phyloP scores from a whole-genome alignment of 2,329 filamentous ascomycete species.

The Penicillium thymicola region DNA sequence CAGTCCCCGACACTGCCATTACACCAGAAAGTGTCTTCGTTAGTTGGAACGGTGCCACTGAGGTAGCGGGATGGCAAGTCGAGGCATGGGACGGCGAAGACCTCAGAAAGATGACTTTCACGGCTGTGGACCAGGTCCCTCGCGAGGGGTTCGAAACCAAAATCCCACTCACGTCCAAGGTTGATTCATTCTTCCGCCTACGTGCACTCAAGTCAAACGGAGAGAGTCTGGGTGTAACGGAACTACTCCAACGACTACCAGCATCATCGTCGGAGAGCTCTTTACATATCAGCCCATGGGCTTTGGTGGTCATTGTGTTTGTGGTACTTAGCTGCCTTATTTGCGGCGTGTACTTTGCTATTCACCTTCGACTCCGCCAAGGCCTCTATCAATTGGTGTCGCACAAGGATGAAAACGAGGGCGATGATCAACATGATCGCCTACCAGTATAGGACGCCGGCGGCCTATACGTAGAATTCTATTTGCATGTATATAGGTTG shows the following conservation, averaged over 20 bases:
- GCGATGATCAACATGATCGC: constrained; percentile 2
- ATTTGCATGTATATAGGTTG: constrained; percentile 1
- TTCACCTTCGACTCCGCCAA: constrained; percentile 2
- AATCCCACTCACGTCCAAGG: constrained; percentile 8
- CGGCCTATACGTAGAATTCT: constrained; percentile 6
- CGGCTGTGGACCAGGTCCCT: constrained; percentile 9
- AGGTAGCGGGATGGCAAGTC: constrained; percentile 29
- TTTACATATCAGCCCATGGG: constrained; percentile 2
- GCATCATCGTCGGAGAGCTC: neutral
- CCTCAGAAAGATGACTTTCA: constrained; percentile 16
- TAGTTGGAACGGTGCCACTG: constrained; percentile 40
- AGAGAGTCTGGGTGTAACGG: constrained; percentile 21
- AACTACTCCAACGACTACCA: constrained; percentile 10
- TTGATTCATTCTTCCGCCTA: constrained; percentile 19
- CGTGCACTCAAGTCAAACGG: constrained; percentile 20
- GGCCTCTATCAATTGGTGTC: constrained; percentile 11
- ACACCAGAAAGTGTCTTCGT: constrained; percentile 22
- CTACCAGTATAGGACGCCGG: constrained; percentile 14
- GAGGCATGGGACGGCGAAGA: constrained; percentile 19
- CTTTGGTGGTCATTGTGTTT: constrained; percentile 1
- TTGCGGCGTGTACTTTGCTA: constrained; percentile 11
- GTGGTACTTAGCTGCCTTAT: constrained; percentile 11
- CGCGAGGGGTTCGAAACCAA: constrained; percentile 25
- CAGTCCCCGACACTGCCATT: constrained; percentile 27
- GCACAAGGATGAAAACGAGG: constrained; percentile 13